Evolutionary conservation across 768 basidiomycete genomes (phyloP).

Genomic region (Rhizopogon vulgaris): DNA sequence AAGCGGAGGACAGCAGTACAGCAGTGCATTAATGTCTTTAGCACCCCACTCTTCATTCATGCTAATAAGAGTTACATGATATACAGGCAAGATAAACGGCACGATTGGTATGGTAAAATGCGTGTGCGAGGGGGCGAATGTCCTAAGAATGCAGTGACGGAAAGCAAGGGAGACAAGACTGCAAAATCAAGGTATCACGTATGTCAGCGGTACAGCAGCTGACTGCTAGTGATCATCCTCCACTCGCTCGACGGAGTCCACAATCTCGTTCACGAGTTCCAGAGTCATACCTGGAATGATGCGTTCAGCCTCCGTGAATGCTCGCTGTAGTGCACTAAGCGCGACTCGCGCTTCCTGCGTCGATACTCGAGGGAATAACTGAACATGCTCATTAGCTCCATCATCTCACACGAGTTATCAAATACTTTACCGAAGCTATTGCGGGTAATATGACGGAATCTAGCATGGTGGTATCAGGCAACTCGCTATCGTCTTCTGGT

Average conservation of each 20-base stretch:
- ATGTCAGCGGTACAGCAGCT: conserved; percentile 28
- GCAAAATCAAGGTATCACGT: conserved; percentile 9
- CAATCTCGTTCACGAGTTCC: conserved; percentile 91
- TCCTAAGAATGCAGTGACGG: conserved; percentile 8
- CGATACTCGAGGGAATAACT: conserved; percentile 64
- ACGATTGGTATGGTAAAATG: conserved; percentile 11
- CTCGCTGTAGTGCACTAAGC: conserved; percentile 79
- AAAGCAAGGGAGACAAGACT: conserved; percentile 12
- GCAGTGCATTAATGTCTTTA: neutral
- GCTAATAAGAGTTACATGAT: conserved; percentile 17
- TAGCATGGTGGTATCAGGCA: conserved; percentile 86
- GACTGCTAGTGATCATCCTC: conserved; percentile 51
- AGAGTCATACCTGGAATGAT: conserved; percentile 92
- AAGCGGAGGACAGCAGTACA: neutral
- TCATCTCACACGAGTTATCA: neutral
- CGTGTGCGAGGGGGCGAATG: conserved; percentile 10
- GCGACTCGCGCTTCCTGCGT: conserved; percentile 89
- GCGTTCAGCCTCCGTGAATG: conserved; percentile 92
- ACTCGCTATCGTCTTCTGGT: conserved; percentile 45
- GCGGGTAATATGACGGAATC: conserved; percentile 94
- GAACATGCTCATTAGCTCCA: neutral
- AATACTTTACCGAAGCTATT: conserved; percentile 76
- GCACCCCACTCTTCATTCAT: neutral
- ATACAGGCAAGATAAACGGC: conserved; percentile 17
- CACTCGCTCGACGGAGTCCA: conserved; percentile 87